Conservation (phyloP, 1,139 yeast species). For the Candida smagusa region DNA sequence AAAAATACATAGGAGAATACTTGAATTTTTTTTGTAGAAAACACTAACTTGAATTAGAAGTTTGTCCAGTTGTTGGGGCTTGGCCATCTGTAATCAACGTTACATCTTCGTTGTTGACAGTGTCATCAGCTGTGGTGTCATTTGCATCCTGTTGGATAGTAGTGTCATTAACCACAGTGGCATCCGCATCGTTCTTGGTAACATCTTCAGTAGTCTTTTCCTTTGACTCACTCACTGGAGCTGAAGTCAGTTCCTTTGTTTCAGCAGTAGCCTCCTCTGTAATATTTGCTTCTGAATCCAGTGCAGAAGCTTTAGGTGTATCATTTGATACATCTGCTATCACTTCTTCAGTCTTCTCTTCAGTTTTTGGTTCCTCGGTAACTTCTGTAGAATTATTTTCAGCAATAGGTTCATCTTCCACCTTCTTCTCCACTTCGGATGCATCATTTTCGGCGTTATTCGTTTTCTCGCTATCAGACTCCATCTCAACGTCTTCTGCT, state of each 20-base stretch:
- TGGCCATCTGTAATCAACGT: slow-evolving; percentile 20
- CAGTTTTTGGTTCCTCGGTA: not conserved
- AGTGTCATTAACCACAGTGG: slow-evolving; percentile 38
- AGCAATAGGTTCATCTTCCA: not conserved
- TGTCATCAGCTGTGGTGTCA: slow-evolving; percentile 44
- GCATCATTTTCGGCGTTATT: not conserved
- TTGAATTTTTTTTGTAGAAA: slow-evolving; percentile 3
- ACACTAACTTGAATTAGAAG: not conserved
- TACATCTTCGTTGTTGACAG: slow-evolving; percentile 31
- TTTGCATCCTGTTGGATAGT: slow-evolving; percentile 44
- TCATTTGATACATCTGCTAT: not conserved
- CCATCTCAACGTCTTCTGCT: slow-evolving; percentile 13
- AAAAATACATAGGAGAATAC: slow-evolving; percentile 7
- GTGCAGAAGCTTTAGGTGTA: not conserved
- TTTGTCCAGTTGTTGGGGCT: slow-evolving; percentile 5
- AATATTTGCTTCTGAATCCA: not conserved
- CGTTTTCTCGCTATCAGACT: slow-evolving; percentile 3
- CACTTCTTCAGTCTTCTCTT: too few species aligned
- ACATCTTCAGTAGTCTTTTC: slow-evolving; percentile 1
- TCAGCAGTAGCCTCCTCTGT: slow-evolving; percentile 7
- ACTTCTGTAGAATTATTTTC: not conserved
- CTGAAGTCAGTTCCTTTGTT: not conserved
- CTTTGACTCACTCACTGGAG: slow-evolving; percentile 4
- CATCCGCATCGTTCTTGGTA: slow-evolving; percentile 28
- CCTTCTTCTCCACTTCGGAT: not conserved